Base-by-base conservation (phyloP, 2,329 filamentous ascomycete genomes). In the Pseudogymnoascus sp. region DNA sequence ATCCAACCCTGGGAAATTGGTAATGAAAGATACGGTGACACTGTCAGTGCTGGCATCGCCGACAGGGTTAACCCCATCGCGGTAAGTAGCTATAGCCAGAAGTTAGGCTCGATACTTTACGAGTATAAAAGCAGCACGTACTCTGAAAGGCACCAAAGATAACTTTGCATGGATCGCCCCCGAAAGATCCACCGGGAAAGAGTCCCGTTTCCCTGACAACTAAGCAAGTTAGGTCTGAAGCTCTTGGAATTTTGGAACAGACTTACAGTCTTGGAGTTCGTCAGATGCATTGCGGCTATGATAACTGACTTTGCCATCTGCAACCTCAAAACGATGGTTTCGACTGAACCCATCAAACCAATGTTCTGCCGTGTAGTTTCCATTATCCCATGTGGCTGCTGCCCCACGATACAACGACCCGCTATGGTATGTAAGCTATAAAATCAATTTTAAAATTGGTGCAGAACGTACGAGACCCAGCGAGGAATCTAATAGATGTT, bases 301-400 rank as follows among this genome's bases (percentile, higher is more conserved):
- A 63, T 0, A 71, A 67, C 4, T 74, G 69, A 2, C 71, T 69
- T 0, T 78, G 65, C 0, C 80, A 70, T 4, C 84, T 69, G 35
- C 93, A 88, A 63, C 16, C 49, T 90, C 81, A 71, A 93, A 93
- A 35, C 83, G 85, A 74, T 93, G 89, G 0, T 84, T 79, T 62
- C 89, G 83, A 4, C 85, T 82, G 63, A 91, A 85, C 5, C 88
- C 88, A 70, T 95, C 90, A 67, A 95, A 95, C 90, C 90, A 93
- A 72, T 93, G 90, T 55, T 55, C 49, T 12, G 25, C 3, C 7
- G 49, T 55, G n/a, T 55, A 55, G 25, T 55, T 55, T 2, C 49
- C 49, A 55, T 5, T 55, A n/a, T 55, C 28, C 49, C 49, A 55
- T 55, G 49, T 55, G n/a, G 49, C 49, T 33, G 49, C 25, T 7